A percentile compares a stretch with the other conserved stretches of the same genome.
phyloP scores from a whole-genome alignment of 306 rosid genomes.

The Dalbergia cultrata region DNA sequence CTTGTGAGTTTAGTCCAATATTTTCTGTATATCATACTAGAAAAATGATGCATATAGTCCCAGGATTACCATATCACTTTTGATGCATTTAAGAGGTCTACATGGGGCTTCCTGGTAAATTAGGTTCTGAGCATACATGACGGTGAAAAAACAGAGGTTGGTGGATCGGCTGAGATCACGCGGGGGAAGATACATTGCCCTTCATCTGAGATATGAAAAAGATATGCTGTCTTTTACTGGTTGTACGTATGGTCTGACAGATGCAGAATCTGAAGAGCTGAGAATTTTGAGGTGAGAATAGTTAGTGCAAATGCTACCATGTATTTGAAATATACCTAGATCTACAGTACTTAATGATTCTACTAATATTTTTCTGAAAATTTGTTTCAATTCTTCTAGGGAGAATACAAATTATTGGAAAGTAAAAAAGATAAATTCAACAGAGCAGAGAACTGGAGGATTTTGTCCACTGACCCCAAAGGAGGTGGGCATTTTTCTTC shows the following conservation, averaged over 20 bases:
- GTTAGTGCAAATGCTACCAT: constrained; percentile 29
- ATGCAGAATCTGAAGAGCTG: constrained; percentile 87
- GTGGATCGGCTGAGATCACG: constrained; percentile 89
- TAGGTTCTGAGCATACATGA: constrained; percentile 98
- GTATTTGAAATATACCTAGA: neutral
- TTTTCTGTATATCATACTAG: constrained; percentile 48
- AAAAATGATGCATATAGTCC: constrained; percentile 54
- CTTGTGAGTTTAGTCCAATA: constrained; percentile 36
- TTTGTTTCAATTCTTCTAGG: constrained; percentile 61
- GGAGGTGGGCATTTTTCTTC: constrained; percentile 94
- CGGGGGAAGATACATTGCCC: constrained; percentile 88
- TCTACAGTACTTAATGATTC: constrained; percentile 12
- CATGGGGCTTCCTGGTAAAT: constrained; percentile 86
- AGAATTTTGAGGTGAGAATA: constrained; percentile 81
- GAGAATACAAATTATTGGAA: constrained; percentile 93
- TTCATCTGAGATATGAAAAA: constrained; percentile 94
- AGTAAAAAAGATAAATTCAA: constrained; percentile 81
- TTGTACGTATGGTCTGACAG: constrained; percentile 82
- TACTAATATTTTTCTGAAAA: neutral
- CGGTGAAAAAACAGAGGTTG: constrained; percentile 97
- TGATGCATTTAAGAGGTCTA: constrained; percentile 91
- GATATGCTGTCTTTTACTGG: constrained; percentile 97
- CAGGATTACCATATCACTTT: constrained; percentile 47
- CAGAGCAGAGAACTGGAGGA: constrained; percentile 86
- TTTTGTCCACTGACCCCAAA: constrained; percentile 91